phyloP scores from a whole-genome alignment of 164 flowering plant genomes.

The Saururus chinensis region DNA sequence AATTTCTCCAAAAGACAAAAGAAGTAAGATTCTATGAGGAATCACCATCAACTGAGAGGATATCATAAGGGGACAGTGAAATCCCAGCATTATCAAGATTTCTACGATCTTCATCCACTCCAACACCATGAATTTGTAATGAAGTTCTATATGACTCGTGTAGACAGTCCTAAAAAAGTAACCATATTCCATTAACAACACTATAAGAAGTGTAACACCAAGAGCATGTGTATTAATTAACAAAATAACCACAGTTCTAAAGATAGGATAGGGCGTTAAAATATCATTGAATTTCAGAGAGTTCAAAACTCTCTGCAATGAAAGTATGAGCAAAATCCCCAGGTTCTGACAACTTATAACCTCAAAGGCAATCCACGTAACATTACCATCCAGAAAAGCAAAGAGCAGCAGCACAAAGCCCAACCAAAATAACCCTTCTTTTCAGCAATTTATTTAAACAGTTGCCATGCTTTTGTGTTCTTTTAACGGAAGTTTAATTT shows the following conservation, averaged over 20 bases:
- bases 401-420: background rate
- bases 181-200: background rate
- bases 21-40: background rate
- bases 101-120: constrained; percentile 62
- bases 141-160: constrained; percentile 54
- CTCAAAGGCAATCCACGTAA: background rate
- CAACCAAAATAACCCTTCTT: background rate
- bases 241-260: background rate
- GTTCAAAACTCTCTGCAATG: too few species aligned
- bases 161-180: constrained; percentile 52
- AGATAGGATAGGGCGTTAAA: too few species aligned
- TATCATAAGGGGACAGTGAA: constrained; percentile 34
- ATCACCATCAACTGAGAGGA: constrained; percentile 51
- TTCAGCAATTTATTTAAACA: background rate
- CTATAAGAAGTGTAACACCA: background rate
- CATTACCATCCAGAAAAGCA: background rate
- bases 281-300: too few species aligned
- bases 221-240: background rate
- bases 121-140: constrained; percentile 54
- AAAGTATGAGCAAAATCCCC: too few species aligned
- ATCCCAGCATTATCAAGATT: constrained; percentile 45
- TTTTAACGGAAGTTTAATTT: too few species aligned
- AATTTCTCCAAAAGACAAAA: background rate
- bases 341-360: background rate
- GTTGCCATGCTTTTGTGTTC: background rate